Evolutionary conservation across 768 basidiomycete genomes (phyloP), one percentile per base, ranked within the genome.

Genomic region (Phlebiopsis flavidoalba): DNA sequence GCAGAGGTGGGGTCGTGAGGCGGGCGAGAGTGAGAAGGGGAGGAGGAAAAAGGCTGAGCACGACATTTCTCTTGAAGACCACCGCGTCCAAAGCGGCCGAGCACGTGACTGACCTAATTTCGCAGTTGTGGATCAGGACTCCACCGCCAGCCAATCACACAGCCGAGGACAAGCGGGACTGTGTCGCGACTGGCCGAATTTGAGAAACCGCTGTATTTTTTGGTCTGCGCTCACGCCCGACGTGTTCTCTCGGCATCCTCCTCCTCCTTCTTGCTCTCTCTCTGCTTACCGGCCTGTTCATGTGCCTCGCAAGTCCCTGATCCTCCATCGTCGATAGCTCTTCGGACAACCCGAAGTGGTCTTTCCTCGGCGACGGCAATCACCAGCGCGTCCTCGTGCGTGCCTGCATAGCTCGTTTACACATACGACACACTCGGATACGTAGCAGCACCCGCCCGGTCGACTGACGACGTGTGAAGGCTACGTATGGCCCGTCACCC

Each of bases 41-140:
- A 50, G 53, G 49, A 26, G 33, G 54, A 26, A 40, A 40, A 51
- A 53, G 40, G 12, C 17, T 43, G 40, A 12, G 26, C 26, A 31
- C 40, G 12, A 43, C 12, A 52, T 57, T n/a, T 59, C 64, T 57
- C 48, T 51, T 50, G 54, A 57, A 45, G n/a, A 48, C 49, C 50
- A 7, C 36, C 63, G 54, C 53, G 61, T 64, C 58, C 60, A 60
- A 40, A 46, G 26, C 3, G 26, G 26, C 26, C 26, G 17, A 43
- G 17, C 33, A 53, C 53, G 54, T 43, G 40, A 21, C 22, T 47
- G 40, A 35, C 52, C 51, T 52, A 53, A 40, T 37, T 46, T 21
- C 54, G 54, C 36, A 21, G 40, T 37, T n/a, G 36, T 43, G 35
- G 54, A 49, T 49, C 48, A 43, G 11, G 40, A 17, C 11, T 12